phyloP scores from a whole-genome alignment of 768 basidiomycete species.

The Lanmaoa rubissima region DNA sequence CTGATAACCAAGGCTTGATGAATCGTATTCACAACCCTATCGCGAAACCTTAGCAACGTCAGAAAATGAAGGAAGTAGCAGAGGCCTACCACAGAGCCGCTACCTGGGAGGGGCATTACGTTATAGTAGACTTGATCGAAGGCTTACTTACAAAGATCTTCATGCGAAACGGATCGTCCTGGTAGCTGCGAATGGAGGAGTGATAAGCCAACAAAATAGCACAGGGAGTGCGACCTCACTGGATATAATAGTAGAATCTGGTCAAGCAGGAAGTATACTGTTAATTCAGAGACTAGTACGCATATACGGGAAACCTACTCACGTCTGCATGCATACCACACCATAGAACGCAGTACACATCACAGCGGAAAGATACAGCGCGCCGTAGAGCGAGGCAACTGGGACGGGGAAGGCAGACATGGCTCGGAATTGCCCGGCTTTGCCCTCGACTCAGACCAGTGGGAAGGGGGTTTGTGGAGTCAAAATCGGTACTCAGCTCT shows the following conservation, averaged over 20 bases:
- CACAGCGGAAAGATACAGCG: background rate
- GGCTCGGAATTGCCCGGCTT: background rate
- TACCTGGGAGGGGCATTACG: background rate
- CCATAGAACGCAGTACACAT: constrained; percentile 8
- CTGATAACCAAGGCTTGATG: constrained; percentile 2
- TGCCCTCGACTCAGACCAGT: background rate
- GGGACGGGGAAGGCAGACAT: background rate
- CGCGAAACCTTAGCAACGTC: background rate
- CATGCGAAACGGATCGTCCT: background rate
- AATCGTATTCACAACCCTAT: constrained; percentile 5
- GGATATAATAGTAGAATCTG: constrained; percentile 9
- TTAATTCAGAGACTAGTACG: background rate
- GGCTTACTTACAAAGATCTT: constrained; percentile 6
- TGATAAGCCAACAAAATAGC: background rate
- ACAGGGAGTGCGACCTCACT: background rate
- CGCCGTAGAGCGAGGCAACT: background rate
- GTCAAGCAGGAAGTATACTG: no score
- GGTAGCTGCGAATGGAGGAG: background rate
- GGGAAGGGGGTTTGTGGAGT: background rate
- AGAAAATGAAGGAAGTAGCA: no score
- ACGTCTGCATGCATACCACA: constrained; percentile 9
- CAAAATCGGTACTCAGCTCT: background rate
- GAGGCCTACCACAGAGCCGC: background rate
- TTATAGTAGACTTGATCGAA: background rate
- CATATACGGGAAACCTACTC: background rate